Conservation (phyloP, 2,329 filamentous ascomycete species). For the Talaromyces verruculosus region DNA sequence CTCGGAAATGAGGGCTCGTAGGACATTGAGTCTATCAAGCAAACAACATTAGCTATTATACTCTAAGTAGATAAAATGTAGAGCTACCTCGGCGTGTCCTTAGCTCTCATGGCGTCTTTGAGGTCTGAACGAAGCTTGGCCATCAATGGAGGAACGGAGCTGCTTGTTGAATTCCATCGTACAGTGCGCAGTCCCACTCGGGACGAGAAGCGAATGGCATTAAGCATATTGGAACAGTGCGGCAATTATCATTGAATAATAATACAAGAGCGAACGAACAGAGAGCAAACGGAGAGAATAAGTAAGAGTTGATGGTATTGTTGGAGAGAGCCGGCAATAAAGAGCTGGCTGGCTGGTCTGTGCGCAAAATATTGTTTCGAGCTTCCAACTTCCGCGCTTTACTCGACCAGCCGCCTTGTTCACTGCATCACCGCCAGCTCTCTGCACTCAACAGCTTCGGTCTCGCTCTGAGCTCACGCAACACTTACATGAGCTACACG, state of each 20-base stretch:
- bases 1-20: conserved; percentile 51
- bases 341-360: conserved; percentile 30
- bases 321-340: neutral
- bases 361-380: conserved; percentile 39
- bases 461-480: conserved; percentile 3
- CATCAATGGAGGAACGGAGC: conserved; percentile 45
- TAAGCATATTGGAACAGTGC: conserved; percentile 32
- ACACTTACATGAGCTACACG: neutral
- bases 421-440: conserved; percentile 3
- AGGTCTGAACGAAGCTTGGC: conserved; percentile 47
- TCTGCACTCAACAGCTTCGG: neutral
- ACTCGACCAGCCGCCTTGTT: conserved; percentile 8
- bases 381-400: conserved; percentile 20
- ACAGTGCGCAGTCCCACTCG: conserved; percentile 32
- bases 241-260: neutral
- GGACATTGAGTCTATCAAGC: conserved; percentile 43
- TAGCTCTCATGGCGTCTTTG: conserved; percentile 52
- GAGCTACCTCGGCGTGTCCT: conserved; percentile 46
- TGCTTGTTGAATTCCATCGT: conserved; percentile 44
- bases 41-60: neutral
- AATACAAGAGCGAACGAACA: neutral
- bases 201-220: conserved; percentile 31
- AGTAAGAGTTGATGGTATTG: neutral
- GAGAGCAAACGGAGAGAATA: neutral
- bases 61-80: neutral